Evolutionary conservation across 2,329 filamentous ascomycete genomes (phyloP).

Genomic region (Cryphonectria naterciae): DNA sequence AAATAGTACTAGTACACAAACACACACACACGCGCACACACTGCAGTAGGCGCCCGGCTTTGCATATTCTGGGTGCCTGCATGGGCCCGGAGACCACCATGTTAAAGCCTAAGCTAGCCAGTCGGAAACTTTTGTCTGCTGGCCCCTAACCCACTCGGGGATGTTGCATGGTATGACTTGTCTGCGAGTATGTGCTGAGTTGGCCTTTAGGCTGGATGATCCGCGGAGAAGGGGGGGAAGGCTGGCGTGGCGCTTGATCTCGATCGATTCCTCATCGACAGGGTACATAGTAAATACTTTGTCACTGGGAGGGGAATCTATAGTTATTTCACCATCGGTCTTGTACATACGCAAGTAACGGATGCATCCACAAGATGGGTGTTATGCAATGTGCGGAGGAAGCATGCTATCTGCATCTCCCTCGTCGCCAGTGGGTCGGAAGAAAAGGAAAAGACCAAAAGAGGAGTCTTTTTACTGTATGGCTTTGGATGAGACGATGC

Average conservation of each 20-base stretch:
- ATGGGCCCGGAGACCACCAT: neutral
- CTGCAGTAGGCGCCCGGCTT: neutral
- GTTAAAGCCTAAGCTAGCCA: neutral
- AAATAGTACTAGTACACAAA: neutral
- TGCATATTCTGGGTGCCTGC: neutral
- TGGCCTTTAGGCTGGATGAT: neutral
- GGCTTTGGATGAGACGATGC: neutral
- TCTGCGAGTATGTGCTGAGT: neutral
- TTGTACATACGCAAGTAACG: too few relatives aligned
- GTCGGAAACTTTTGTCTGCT: neutral
- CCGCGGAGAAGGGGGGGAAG: neutral
- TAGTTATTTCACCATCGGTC: too few relatives aligned
- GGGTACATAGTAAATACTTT: neutral
- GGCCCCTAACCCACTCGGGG: neutral
- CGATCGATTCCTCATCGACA: neutral
- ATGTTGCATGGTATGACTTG: neutral
- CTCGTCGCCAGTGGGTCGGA: neutral
- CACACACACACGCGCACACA: too few relatives aligned
- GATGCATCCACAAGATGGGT: neutral
- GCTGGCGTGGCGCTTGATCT: neutral
- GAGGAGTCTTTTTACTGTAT: neutral
- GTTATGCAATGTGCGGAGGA: neutral
- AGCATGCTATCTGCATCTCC: neutral
- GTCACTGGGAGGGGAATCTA: too few relatives aligned
- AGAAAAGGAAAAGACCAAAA: too few relatives aligned